These are phyloP conservation scores for Celoporthe dispersa DNA, from an alignment of 2,329 filamentous ascomycete genomes.

Conservation along the genomic window DNA sequence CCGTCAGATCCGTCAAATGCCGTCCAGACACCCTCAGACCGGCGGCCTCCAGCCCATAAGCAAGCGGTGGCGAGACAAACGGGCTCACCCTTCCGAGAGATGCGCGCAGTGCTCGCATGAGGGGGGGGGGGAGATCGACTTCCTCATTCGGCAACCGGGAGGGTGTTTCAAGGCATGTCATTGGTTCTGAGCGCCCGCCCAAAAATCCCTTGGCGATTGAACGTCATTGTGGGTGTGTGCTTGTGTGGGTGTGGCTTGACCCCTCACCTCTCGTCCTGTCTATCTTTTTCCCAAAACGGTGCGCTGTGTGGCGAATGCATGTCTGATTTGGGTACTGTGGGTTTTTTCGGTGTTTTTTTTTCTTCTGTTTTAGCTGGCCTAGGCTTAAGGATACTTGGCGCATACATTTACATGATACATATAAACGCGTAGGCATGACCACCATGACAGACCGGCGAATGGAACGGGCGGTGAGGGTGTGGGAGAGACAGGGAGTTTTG, in stretches of 20 bases:
- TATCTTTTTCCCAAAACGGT: background rate
- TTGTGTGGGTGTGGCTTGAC: background rate
- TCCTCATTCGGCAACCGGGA: constrained; percentile 15
- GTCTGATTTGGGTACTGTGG: background rate
- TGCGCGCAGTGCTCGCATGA: too few species aligned
- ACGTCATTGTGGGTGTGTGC: background rate
- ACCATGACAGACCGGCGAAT: too few species aligned
- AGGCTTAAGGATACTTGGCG: background rate
- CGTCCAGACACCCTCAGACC: background rate
- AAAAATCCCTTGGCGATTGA: background rate
- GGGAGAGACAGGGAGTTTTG: background rate
- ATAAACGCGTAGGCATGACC: too few species aligned
- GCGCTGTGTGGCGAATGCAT: background rate
- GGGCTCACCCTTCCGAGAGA: too few species aligned
- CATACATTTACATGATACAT: background rate
- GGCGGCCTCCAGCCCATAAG: constrained; percentile 26
- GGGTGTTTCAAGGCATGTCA: background rate
- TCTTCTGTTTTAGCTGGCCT: background rate
- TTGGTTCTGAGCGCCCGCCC: constrained; percentile 7
- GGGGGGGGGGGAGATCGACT: background rate
- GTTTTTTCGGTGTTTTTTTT: too few species aligned
- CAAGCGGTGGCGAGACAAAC: constrained; percentile 22
- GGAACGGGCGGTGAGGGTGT: background rate
- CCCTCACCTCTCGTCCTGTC: background rate
- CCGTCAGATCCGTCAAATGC: background rate